These are phyloP conservation scores for Torulaspora delbrueckii DNA, from an alignment of 805 yeast genomes.

Conservation along the genomic window DNA sequence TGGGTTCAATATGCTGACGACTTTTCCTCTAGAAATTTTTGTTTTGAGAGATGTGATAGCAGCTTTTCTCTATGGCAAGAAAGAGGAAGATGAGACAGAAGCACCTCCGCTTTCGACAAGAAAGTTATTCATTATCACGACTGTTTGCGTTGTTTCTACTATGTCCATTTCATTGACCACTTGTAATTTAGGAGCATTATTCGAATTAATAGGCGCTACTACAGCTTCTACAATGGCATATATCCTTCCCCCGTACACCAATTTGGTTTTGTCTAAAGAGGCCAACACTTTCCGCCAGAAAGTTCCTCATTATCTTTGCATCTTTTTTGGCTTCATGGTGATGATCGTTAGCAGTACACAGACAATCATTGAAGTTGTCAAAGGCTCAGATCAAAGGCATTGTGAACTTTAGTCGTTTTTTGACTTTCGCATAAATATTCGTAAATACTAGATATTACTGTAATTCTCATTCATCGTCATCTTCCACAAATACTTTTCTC, in stretches of 20 bases:
- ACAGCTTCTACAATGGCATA: conserved; percentile 92
- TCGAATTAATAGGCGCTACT: conserved; percentile 88
- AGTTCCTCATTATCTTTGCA: conserved; percentile 55
- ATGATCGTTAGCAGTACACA: conserved; percentile 79
- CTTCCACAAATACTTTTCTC: conserved; percentile 30
- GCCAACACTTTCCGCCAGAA: conserved; percentile 42
- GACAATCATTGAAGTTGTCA: conserved; percentile 50
- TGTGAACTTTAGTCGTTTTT: conserved; percentile 37
- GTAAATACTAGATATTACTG: neutral
- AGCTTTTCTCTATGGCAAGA: conserved; percentile 36
- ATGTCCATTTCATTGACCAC: conserved; percentile 75
- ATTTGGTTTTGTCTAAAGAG: conserved; percentile 53
- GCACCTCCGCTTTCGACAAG: conserved; percentile 41
- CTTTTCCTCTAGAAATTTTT: conserved; percentile 84
- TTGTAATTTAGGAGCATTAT: conserved; percentile 82
- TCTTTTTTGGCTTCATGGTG: conserved; percentile 66
- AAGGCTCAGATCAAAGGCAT: conserved; percentile 43
- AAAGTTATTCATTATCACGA: conserved; percentile 62
- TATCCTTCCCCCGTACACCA: conserved; percentile 84
- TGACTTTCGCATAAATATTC: neutral
- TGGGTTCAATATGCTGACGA: conserved; percentile 88
- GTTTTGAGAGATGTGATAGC: conserved; percentile 84
- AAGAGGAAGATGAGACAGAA: conserved; percentile 22
- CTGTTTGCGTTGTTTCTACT: conserved; percentile 57
- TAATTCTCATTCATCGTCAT: conserved; percentile 17